These are phyloP conservation scores for Pestalotiopsis sp. DNA, from an alignment of 2,329 filamentous ascomycete species.

Conservation along the genomic window DNA sequence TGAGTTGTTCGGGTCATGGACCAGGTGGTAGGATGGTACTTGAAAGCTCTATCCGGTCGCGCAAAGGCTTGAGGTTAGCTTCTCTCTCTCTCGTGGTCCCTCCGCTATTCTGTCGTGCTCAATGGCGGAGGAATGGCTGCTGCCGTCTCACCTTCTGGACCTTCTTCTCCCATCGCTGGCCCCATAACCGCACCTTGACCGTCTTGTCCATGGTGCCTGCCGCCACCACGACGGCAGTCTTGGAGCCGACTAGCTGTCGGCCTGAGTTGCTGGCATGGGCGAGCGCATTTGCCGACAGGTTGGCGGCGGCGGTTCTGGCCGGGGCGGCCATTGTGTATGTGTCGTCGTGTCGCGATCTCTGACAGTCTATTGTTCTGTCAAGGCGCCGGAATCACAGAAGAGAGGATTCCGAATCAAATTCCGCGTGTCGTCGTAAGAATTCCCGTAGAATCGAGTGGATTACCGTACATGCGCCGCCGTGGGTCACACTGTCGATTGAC, in stretches of 20 bases:
- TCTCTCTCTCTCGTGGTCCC: background rate
- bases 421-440: background rate
- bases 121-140: background rate
- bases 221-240: constrained; percentile 71
- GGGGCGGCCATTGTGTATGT: constrained; percentile 3
- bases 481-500: background rate
- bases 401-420: background rate
- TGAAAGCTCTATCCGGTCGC: constrained; percentile 62
- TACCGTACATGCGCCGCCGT: background rate
- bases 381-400: background rate
- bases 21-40: constrained; percentile 66
- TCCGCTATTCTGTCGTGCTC: background rate
- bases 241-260: constrained; percentile 52
- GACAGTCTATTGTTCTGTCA: background rate
- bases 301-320: constrained; percentile 8
- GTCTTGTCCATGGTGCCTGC: constrained; percentile 79
- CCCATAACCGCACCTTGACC: constrained; percentile 75
- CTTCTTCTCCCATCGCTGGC: constrained; percentile 71
- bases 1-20: constrained; percentile 78
- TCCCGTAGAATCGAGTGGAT: background rate
- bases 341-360: background rate
- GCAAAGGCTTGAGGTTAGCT: background rate
- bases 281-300: constrained; percentile 21
- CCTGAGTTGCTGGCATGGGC: constrained; percentile 40
- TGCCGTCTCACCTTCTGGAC: constrained; percentile 67